phyloP scores from a whole-genome alignment of 2,329 filamentous ascomycete genomes.

The Fusarium xylarioides region DNA sequence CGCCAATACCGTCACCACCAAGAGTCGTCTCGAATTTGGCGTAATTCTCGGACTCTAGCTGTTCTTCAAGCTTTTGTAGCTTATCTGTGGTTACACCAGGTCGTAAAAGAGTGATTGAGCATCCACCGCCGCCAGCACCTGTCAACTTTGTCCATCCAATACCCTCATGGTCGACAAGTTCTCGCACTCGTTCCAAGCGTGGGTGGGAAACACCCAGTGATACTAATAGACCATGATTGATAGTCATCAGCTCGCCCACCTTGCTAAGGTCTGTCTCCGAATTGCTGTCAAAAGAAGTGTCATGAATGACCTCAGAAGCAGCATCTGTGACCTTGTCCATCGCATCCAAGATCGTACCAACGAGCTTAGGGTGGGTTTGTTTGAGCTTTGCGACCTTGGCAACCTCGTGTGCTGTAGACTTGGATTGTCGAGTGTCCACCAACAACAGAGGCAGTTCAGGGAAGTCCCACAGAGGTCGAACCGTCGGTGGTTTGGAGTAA shows the following conservation, averaged over 20 bases:
- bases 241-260: slow-evolving; percentile 86
- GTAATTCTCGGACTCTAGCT: slow-evolving; percentile 77
- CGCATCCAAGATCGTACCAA: slow-evolving; percentile 82
- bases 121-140: slow-evolving; percentile 93
- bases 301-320: slow-evolving; percentile 62
- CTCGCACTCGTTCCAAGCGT: slow-evolving; percentile 87
- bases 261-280: slow-evolving; percentile 72
- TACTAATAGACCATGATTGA: slow-evolving; percentile 94
- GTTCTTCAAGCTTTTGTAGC: slow-evolving; percentile 70
- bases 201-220: slow-evolving; percentile 95
- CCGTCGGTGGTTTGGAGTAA: slow-evolving; percentile 78
- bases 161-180: slow-evolving; percentile 86
- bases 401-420: slow-evolving; percentile 86
- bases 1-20: slow-evolving; percentile 91
- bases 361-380: slow-evolving; percentile 76
- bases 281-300: slow-evolving; percentile 73
- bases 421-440: slow-evolving; percentile 87
- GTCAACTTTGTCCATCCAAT: slow-evolving; percentile 98
- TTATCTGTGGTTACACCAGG: slow-evolving; percentile 67
- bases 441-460: slow-evolving; percentile 90
- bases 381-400: slow-evolving; percentile 82
- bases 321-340: slow-evolving; percentile 77
- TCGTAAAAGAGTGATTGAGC: slow-evolving; percentile 89
- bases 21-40: slow-evolving; percentile 88
- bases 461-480: slow-evolving; percentile 83